Evolutionary conservation across 1,284 basidiomycete genomes (phyloP).

Genomic region (Ceratorhiza oryzae-sativae): DNA sequence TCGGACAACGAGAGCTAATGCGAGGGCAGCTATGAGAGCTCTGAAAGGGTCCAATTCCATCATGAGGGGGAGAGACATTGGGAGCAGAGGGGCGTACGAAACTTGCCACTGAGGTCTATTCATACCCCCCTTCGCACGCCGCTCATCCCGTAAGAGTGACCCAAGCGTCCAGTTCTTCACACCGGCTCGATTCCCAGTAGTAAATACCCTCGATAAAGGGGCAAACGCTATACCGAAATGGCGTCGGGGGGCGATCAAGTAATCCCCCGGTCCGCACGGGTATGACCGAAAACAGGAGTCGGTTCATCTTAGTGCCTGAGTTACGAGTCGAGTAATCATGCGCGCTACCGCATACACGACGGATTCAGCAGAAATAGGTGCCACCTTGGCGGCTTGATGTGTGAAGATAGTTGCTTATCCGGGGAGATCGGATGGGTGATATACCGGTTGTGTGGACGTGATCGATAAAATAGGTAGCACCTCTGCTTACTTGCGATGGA

Average conservation of each 20-base stretch:
- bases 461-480: background rate
- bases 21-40: background rate
- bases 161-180: background rate
- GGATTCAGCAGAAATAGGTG: background rate
- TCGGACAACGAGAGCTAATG: background rate
- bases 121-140: background rate
- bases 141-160: background rate
- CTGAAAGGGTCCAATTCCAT: background rate
- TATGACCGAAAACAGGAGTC: background rate
- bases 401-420: background rate
- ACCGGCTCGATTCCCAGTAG: background rate
- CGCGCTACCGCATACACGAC: background rate
- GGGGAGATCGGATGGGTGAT: background rate
- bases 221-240: background rate
- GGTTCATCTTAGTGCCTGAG: background rate
- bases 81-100: background rate
- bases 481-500: background rate
- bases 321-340: background rate
- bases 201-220: background rate
- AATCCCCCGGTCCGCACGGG: background rate
- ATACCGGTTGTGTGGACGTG: background rate
- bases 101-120: too few relatives aligned
- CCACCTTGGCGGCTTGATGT: background rate
- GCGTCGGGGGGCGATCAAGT: background rate
- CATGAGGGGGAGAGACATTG: background rate